These are phyloP conservation scores for Paramecium pentaurelia DNA, from an alignment of 73 alveolate genomes.

Conservation along the genomic window DNA sequence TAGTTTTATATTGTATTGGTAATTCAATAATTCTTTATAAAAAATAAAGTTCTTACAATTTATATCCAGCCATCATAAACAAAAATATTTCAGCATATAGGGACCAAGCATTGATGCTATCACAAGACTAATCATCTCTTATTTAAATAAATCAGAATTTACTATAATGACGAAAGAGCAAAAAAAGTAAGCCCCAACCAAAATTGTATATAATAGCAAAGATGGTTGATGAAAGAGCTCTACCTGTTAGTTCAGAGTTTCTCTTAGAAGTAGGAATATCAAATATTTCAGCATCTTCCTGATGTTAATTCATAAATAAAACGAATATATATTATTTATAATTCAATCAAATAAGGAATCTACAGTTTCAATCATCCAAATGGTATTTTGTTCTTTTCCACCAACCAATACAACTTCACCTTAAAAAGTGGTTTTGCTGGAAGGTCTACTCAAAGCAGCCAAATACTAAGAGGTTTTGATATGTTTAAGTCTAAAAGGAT, in stretches of 20 bases:
- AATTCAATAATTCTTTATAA: neutral
- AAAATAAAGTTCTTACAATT: neutral
- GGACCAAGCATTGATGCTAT: neutral
- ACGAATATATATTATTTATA: neutral
- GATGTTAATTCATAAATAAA: neutral
- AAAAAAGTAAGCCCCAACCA: neutral
- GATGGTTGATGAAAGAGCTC: neutral
- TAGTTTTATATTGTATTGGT: neutral
- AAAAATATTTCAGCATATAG: neutral
- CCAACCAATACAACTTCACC: constrained; percentile 14
- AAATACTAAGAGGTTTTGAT: neutral
- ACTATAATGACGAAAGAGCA: neutral
- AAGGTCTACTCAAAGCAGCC: neutral
- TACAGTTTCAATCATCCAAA: constrained; percentile 30
- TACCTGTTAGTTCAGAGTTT: neutral
- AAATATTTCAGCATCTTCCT: neutral
- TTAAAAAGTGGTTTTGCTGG: constrained; percentile 12
- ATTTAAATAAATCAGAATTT: neutral
- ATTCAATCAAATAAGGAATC: constrained; percentile 42
- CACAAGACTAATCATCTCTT: constrained; percentile 28
- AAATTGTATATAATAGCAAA: neutral
- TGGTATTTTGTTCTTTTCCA: neutral
- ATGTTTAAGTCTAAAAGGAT: constrained; percentile 38
- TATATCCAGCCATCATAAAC: neutral
- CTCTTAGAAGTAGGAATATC: neutral